Conservation (phyloP, 2,329 filamentous ascomycete genomes). For the Pseudogymnoascus destructans region DNA sequence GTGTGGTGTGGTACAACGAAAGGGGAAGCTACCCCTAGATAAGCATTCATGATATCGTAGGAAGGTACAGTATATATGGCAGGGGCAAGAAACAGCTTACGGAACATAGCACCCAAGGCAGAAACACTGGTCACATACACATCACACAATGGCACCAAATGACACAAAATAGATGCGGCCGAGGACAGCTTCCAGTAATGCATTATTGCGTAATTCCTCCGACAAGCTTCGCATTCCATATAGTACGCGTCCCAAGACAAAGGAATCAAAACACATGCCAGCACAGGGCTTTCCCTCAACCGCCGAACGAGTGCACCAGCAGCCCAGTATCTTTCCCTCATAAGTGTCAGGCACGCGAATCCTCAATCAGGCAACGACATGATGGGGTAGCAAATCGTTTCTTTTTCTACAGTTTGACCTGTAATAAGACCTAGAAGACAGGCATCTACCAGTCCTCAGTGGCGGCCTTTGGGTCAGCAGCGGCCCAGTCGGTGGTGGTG, state of each 20-base stretch:
- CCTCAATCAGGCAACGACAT: conserved; percentile 23
- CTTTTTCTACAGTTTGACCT: conserved; percentile 13
- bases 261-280: conserved; percentile 24
- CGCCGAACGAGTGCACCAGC: conserved; percentile 30
- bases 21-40: neutral
- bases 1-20: neutral
- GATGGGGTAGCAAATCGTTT: conserved; percentile 15
- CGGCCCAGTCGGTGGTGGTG: conserved; percentile 37
- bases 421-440: conserved; percentile 7
- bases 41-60: neutral
- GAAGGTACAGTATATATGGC: neutral
- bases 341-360: conserved; percentile 65
- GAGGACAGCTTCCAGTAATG: conserved; percentile 9
- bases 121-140: conserved; percentile 1
- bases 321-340: conserved; percentile 98
- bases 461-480: conserved; percentile 34
- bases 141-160: conserved; percentile 2
- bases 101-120: neutral
- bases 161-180: conserved; percentile 6
- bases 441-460: conserved; percentile 25
- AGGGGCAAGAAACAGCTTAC: neutral
- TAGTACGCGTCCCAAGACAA: conserved; percentile 9
- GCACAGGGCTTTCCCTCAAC: conserved; percentile 97
- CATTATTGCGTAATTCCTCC: conserved; percentile 7
- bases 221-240: conserved; percentile 8